Conservation (phyloP, 352 stramenopile genomes). For the Chrysophaeum taylorii region DNA sequence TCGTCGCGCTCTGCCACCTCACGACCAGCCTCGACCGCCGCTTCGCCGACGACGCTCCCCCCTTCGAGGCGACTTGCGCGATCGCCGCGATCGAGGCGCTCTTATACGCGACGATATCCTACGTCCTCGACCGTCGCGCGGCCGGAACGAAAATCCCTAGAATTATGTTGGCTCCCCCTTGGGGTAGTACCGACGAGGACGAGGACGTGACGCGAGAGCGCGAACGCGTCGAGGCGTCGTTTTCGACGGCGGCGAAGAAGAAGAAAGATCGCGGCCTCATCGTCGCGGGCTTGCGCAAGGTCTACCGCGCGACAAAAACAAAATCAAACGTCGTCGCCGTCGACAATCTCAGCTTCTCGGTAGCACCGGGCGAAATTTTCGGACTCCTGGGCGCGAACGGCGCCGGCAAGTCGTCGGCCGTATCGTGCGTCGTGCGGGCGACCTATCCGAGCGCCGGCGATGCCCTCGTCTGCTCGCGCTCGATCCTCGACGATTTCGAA, state of each 20-base stretch:
- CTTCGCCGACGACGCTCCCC: neutral
- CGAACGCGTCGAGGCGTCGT: neutral
- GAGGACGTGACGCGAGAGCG: neutral
- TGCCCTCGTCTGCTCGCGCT: neutral
- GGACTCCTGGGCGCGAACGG: conserved; percentile 55
- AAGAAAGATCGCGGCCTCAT: neutral
- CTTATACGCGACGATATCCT: neutral
- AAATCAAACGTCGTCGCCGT: conserved; percentile 5
- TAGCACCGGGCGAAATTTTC: conserved; percentile 41
- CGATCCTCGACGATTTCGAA: conserved; percentile 11
- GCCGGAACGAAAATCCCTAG: too few relatives aligned
- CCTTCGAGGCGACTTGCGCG: neutral
- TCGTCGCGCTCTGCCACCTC: neutral
- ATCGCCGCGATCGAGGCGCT: neutral
- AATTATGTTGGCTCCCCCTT: too few relatives aligned
- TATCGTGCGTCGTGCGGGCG: conserved; percentile 59
- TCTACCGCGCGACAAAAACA: neutral
- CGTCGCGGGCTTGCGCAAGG: neutral
- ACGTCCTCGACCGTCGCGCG: neutral
- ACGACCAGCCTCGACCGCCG: neutral
- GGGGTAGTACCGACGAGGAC: too few relatives aligned
- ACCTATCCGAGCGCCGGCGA: neutral
- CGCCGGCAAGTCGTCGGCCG: conserved; percentile 63
- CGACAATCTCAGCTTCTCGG: neutral
- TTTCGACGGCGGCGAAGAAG: neutral